A percentile compares a stretch with the other conserved stretches of the same genome.
These are phyloP conservation scores for Vanrija sp. DNA, from an alignment of 1,284 basidiomycete genomes.

Conservation along the genomic window DNA sequence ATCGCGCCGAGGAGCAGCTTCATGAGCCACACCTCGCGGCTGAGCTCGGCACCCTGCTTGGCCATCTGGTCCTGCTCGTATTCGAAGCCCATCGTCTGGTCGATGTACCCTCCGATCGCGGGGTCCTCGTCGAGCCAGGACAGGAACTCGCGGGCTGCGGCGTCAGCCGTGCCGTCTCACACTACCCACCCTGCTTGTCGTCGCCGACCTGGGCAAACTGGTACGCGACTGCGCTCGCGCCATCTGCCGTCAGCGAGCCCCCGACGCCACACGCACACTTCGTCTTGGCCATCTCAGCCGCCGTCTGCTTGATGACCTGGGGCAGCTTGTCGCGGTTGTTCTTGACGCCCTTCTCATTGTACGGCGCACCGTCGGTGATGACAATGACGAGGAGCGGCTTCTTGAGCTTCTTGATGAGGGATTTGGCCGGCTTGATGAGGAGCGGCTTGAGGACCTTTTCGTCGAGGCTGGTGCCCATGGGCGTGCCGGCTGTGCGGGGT, in stretches of 20 bases:
- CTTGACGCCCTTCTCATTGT: slow-evolving; percentile 1
- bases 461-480: slow-evolving; percentile 4
- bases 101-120: slow-evolving; percentile 6
- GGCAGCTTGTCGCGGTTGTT: slow-evolving; percentile 3
- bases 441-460: slow-evolving; percentile 7
- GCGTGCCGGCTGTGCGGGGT: not conserved
- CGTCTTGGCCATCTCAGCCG: not conserved
- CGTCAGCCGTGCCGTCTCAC: no score
- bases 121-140: slow-evolving; percentile 9
- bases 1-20: slow-evolving; percentile 9
- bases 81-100: slow-evolving; percentile 14
- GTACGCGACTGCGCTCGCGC: not conserved
- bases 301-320: not conserved
- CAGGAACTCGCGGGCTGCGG: slow-evolving; percentile 6
- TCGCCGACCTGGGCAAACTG: slow-evolving; percentile 15
- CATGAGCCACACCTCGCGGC: slow-evolving; percentile 3
- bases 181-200: no score
- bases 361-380: slow-evolving; percentile 1
- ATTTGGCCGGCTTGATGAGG: slow-evolving; percentile 2
- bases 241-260: not conserved
- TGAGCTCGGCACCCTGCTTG: not conserved
- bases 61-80: slow-evolving; percentile 13
- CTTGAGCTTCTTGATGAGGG: not conserved
- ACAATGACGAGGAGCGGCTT: slow-evolving; percentile 4
- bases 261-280: not conserved